Evolutionary conservation across 768 basidiomycete species (phyloP).

Genomic region (Gautieria morchelliformis): DNA sequence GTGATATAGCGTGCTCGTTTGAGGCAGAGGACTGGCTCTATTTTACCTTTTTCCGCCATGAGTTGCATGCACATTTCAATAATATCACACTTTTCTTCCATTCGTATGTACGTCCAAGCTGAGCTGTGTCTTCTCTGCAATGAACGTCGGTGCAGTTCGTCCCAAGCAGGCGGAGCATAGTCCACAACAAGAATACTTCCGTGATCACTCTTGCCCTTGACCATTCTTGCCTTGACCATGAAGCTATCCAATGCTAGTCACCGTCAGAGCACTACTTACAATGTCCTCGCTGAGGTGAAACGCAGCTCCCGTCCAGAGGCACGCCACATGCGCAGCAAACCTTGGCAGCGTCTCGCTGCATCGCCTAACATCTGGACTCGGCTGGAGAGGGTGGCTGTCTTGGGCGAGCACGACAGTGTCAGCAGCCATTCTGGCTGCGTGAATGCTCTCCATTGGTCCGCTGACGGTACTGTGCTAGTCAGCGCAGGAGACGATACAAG

Average conservation of each 20-base stretch:
- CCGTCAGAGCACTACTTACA: background rate
- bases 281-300: background rate
- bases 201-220: background rate
- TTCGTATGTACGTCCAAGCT: background rate
- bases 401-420: slow-evolving; percentile 41
- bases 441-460: slow-evolving; percentile 69
- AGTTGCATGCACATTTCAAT: slow-evolving; percentile 10
- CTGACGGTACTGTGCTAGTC: slow-evolving; percentile 52
- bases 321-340: background rate
- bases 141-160: no score
- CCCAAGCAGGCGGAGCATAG: no score
- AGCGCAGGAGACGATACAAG: slow-evolving; percentile 70
- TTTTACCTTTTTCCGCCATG: slow-evolving; percentile 10
- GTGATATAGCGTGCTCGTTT: slow-evolving; percentile 11
- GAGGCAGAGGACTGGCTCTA: slow-evolving; percentile 8
- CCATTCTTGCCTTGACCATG: background rate
- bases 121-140: no score
- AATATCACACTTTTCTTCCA: background rate
- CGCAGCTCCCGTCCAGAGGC: background rate
- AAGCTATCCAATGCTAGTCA: background rate
- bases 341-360: background rate
- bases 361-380: slow-evolving; percentile 15
- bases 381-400: slow-evolving; percentile 62
- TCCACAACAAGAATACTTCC: background rate
- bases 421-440: slow-evolving; percentile 76